Percentiles rank a stretch among this genome's conserved stretches.
Evolutionary conservation across 2,329 filamentous ascomycete species (phyloP).

Genomic region (Pseudogymnoascus sp.): DNA sequence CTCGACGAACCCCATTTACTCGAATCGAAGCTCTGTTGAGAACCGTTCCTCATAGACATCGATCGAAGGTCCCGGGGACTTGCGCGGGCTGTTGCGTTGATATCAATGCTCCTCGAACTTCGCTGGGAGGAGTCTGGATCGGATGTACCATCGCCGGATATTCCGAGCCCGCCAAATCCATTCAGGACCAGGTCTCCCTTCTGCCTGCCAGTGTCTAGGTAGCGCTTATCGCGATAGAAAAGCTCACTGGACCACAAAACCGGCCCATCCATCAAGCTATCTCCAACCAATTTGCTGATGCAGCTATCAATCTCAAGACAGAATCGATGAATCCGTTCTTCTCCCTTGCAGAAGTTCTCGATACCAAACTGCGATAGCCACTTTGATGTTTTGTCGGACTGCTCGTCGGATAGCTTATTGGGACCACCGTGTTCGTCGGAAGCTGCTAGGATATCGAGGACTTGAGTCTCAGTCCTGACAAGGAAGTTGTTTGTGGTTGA

Average conservation of each 20-base stretch:
- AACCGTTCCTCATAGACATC: slow-evolving; percentile 54
- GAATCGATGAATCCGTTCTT: slow-evolving; percentile 91
- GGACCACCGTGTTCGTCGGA: slow-evolving; percentile 77
- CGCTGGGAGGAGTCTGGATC: slow-evolving; percentile 22
- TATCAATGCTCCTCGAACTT: slow-evolving; percentile 36
- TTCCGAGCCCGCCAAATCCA: slow-evolving; percentile 39
- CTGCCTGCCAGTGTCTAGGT: slow-evolving; percentile 39
- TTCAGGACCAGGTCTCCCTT: slow-evolving; percentile 42
- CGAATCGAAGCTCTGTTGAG: slow-evolving; percentile 64
- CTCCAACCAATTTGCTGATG: slow-evolving; percentile 76
- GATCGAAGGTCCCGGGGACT: slow-evolving; percentile 51
- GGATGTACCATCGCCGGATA: slow-evolving; percentile 37
- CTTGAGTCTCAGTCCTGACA: slow-evolving; percentile 73
- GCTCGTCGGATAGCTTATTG: slow-evolving; percentile 93
- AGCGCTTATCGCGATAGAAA: slow-evolving; percentile 67
- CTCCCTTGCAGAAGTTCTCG: slow-evolving; percentile 89
- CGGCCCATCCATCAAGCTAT: slow-evolving; percentile 75
- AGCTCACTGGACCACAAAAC: slow-evolving; percentile 90
- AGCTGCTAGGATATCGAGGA: slow-evolving; percentile 81
- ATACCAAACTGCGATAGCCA: slow-evolving; percentile 79
- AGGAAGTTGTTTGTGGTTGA: slow-evolving; percentile 50
- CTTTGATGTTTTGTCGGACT: slow-evolving; percentile 72
- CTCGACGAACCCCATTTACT: slow-evolving; percentile 55
- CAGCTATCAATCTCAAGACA: slow-evolving; percentile 84
- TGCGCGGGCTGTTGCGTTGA: slow-evolving; percentile 38